Base-by-base conservation (phyloP, 73 alveolate species). In the Paramecium primaurelia region DNA sequence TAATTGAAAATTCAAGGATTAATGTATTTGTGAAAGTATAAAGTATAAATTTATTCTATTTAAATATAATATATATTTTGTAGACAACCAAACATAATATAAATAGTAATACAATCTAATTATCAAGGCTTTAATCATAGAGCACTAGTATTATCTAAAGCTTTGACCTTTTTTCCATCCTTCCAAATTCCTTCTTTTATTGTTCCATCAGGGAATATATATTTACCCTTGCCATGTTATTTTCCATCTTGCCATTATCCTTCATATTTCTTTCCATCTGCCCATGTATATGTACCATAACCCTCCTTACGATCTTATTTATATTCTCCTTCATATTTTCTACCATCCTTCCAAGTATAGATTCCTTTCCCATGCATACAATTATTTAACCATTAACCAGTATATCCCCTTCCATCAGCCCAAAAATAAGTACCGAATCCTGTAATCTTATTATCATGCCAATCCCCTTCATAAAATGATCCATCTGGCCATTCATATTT, bases 311-410 rank as follows among this genome's bases (percentile, higher is more conserved):
- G 91, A 92, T 91, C 93, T 49, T 60, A 64, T 94, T 86, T 20
- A 93, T 87, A 95, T 75, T 96, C 94, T 28, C 99, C 99, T 59
- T 93, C 96, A 92, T 96, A 96, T 91, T 77, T 88, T n/a, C 97
- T 77, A 30, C 97, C 96, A 94, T 96, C 99, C 26, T 87, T 86
- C 97, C 99, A 96, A 38, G 93, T 83, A 71, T 94, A 94, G 64
- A 94, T 91, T 18, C 99, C 99, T 90, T 95, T 87, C 3, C 99
- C 99, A 42, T 97, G 98, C 96, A 97, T 94, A 40, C 64, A 47
- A 51, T 80, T 80, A 75, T 91, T 91, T 59, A 91, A 45, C 92
- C 94, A 91, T 54, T 91, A 86, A 7, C 94, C 94, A 69, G 69
- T 51, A 93, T 97, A 96, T 68, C 77, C 64, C 32, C 98, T 68